Percentiles rank a stretch among this genome's conserved stretches.
These are phyloP conservation scores for Physcomitrium patens DNA, from an alignment of 225 moss, liverwort and hornwort genomes.

Conservation along the genomic window DNA sequence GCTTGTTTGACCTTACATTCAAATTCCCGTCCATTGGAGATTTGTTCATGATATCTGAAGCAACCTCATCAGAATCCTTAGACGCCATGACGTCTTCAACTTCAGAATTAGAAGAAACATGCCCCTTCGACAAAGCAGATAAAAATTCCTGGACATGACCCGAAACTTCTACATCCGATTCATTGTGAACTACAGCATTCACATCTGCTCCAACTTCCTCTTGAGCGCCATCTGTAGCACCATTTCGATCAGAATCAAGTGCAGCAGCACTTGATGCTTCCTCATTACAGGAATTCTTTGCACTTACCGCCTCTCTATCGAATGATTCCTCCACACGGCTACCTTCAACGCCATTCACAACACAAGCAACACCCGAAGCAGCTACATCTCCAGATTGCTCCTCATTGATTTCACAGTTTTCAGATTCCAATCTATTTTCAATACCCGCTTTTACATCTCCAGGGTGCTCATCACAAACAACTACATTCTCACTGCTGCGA, in stretches of 20 bases:
- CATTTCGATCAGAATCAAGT: background rate
- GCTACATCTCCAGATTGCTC: slow-evolving; percentile 4
- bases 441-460: background rate
- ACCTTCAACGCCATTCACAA: slow-evolving; percentile 12
- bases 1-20: slow-evolving; percentile 10
- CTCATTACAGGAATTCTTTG: slow-evolving; percentile 24
- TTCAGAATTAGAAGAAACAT: slow-evolving; percentile 9
- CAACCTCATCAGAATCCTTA: slow-evolving; percentile 26
- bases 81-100: slow-evolving; percentile 21
- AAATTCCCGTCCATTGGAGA: slow-evolving; percentile 8
- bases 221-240: no score
- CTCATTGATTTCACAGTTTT: slow-evolving; percentile 22
- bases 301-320: slow-evolving; percentile 27
- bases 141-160: slow-evolving; percentile 19
- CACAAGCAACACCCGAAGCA: slow-evolving; percentile 21
- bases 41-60: slow-evolving; percentile 15
- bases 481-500: slow-evolving; percentile 20
- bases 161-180: no score
- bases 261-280: slow-evolving; percentile 32
- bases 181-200: no score
- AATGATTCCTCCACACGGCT: slow-evolving; percentile 18
- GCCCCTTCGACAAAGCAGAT: background rate
- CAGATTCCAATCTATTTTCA: slow-evolving; percentile 25
- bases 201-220: no score
- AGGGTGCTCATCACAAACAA: background rate